Evolutionary conservation across 768 basidiomycete species (phyloP), one percentile per base, ranked within the genome.

Genomic region (Collybiopsis luxurians): DNA sequence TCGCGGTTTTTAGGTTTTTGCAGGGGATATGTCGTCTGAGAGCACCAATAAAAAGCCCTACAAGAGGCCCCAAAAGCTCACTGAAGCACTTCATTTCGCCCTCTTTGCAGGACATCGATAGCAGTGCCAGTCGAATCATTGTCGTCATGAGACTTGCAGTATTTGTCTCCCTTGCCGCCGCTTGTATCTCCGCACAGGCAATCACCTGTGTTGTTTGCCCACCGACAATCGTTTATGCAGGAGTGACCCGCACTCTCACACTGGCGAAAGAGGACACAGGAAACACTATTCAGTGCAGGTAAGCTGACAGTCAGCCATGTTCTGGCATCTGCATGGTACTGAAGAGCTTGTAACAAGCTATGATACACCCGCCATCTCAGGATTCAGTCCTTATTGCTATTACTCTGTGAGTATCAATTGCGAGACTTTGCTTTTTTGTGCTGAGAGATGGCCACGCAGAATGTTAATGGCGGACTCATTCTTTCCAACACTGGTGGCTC

Each of bases 171-270:
- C n/a, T n/a, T n/a, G n/a, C n/a, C n/a, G n/a, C n/a, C 31, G 31
- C 31, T 34, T 13, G 31, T 34, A 34, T 34, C 31, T 34, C 31
- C 31, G 6, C n/a, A n/a, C n/a, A n/a, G n/a, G n/a, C n/a, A n/a
- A n/a, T 50, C 9, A 47, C 57, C 10, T 61, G 60, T 27, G 60
- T 26, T 13, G 60, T 61, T 15, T 61, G 60, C 58, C 15, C 44
- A 9, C 11, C 47, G 4, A 55, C 42, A 28, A 61, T 61, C n/a
- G 58, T 61, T 52, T 61, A 34, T 53, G 40, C 58, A 19, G 60
- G 60, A 23, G 48, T 46, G 23, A 61, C 60, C n/a, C 57, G 60
- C 47, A 61, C 60, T 3, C 42, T 61, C 40, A 61, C 60, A 17
- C 15, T 48, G 15, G 38, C 40, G 5, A 40, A 40, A 12, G 28